Evolutionary conservation across 345 rosid species (phyloP).

Genomic region (Populus deltoides): DNA sequence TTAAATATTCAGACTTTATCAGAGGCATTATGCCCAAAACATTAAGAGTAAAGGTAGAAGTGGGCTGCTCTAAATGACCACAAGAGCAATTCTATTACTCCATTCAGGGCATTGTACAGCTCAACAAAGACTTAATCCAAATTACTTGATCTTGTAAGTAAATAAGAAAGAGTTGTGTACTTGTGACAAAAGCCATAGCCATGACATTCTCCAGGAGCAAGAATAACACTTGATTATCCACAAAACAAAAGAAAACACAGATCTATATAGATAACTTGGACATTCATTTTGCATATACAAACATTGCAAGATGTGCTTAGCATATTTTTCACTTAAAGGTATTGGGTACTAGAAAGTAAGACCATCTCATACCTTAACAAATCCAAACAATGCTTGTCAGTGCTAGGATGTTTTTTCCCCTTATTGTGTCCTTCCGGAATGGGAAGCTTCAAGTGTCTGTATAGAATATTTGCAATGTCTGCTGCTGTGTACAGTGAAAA

Average conservation of each 20-base stretch:
- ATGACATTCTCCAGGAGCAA: too few species aligned
- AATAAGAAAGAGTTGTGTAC: too few species aligned
- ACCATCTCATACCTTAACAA: conserved; percentile 55
- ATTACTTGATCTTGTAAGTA: too few species aligned
- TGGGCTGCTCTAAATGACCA: neutral
- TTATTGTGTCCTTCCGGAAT: conserved; percentile 53
- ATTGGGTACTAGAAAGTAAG: neutral
- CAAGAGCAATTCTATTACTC: too few species aligned
- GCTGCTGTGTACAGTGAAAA: conserved; percentile 80
- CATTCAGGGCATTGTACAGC: too few species aligned
- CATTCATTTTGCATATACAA: neutral
- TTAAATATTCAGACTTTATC: too few species aligned
- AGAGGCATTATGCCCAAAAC: too few species aligned
- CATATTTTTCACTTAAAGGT: neutral
- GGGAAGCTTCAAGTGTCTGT: conserved; percentile 74
- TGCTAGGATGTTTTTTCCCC: conserved; percentile 89
- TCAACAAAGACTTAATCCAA: too few species aligned
- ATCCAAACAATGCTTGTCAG: conserved; percentile 86
- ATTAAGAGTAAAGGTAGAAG: neutral
- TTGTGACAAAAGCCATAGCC: too few species aligned
- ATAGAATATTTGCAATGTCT: conserved; percentile 88
- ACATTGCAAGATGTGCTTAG: neutral
- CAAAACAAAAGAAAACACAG: too few species aligned
- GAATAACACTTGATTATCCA: too few species aligned
- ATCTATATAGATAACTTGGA: too few species aligned